Evolutionary conservation across 306 rosid species (phyloP), one percentile per base, ranked within the genome.

Genomic region (Casuarina glauca): DNA sequence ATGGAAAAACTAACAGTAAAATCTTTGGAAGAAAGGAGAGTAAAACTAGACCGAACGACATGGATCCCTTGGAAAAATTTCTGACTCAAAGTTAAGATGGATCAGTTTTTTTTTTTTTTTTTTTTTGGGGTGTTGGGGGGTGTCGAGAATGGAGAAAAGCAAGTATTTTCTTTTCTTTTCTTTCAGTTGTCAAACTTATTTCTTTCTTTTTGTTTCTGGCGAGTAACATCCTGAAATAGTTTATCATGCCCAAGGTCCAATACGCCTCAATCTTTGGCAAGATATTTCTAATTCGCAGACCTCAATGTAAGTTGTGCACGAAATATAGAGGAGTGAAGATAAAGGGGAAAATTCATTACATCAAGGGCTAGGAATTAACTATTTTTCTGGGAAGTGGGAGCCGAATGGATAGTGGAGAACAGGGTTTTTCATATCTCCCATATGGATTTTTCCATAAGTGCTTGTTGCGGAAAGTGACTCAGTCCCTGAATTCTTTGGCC

Each of bases 391-490:
- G 48, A 41, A 39, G 32, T 36, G 3, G 48, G 71, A 41, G 9
- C 42, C 9, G 71, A 66, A 17, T 48, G 9, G 19, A 66, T 7
- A 39, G 5, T 32, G 8, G 17, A 66, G 42, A 66, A 17, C 48
- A 8, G 16, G 15, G 20, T 64, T 16, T 32, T 39, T 41, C 32
- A 68, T 69, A 51, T 39, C 10, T 36, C 38, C 82, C 83, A 86
- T 60, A 86, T 80, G 42, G 17, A 45, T 52, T 76, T 55, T 77
- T 69, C 83, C 75, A 38, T 73, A 16, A 85, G 77, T 80, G 80
- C 83, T 82, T 55, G 88, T 80, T 80, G 87, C 86, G 76, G 90
- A 86, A 77, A 86, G 86, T 3, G 92, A 79, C 81, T 84, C 86
- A 84, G 85, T 79, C 53, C 88, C 89, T 63, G 86, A 87, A 48